Percentiles rank a stretch among this genome's conserved stretches.
phyloP scores from a whole-genome alignment of 2,329 filamentous ascomycete genomes.

The Aureobasidium mangrovei region DNA sequence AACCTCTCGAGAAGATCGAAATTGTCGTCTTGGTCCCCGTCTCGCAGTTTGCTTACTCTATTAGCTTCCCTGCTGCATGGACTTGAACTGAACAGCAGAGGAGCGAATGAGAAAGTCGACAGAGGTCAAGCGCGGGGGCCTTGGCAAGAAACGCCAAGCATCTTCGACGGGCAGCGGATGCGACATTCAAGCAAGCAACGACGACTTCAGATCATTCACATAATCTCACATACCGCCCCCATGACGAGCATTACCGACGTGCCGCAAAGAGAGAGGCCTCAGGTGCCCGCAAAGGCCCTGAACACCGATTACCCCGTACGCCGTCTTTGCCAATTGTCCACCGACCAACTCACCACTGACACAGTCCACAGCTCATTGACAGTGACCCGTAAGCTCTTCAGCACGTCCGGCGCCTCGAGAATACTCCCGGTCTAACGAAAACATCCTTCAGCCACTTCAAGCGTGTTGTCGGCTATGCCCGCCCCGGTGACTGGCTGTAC shows the following conservation, averaged over 20 bases:
- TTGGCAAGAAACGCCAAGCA: background rate
- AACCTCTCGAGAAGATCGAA: no score
- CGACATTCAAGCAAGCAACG: constrained; percentile 7
- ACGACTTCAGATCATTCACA: background rate
- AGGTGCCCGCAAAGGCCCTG: constrained; percentile 64
- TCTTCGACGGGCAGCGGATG: constrained; percentile 6
- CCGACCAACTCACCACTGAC: constrained; percentile 16
- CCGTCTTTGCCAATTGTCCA: constrained; percentile 20
- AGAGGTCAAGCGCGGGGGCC: background rate
- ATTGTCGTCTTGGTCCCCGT: no score
- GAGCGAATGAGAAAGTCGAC: background rate
- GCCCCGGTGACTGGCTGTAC: constrained; percentile 70
- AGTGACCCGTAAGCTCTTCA: constrained; percentile 75
- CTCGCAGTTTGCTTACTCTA: no score
- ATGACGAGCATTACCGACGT: constrained; percentile 13
- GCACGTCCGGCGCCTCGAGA: constrained; percentile 13
- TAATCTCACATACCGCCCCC: constrained; percentile 5
- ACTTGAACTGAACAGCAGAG: background rate
- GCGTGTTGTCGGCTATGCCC: constrained; percentile 80
- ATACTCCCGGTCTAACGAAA: constrained; percentile 12
- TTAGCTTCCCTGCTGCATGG: no score
- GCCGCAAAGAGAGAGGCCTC: constrained; percentile 9
- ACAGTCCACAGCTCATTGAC: constrained; percentile 74
- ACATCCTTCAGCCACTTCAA: constrained; percentile 64
- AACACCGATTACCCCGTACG: constrained; percentile 81